phyloP scores from a whole-genome alignment of 495 filamentous ascomycete species.

The Chaetomium fimeti region DNA sequence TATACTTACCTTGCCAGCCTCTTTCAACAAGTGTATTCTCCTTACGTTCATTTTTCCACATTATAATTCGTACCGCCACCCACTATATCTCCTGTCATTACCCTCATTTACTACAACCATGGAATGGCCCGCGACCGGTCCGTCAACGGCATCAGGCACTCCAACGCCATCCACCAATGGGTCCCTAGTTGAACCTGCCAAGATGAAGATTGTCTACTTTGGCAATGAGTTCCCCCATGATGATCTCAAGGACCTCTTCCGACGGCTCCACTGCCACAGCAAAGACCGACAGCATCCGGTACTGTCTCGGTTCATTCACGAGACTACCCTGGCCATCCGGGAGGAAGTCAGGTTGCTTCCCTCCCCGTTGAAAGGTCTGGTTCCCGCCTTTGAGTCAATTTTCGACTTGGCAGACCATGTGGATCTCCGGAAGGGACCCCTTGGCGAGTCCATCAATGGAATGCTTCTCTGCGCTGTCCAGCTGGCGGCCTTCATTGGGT shows the following conservation, averaged over 20 bases:
- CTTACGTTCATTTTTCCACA: too few relatives aligned
- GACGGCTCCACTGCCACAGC: not conserved
- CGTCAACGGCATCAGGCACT: not conserved
- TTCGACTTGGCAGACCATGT: not conserved
- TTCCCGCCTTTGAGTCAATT: not conserved
- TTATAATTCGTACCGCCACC: too few relatives aligned
- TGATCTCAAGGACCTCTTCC: not conserved
- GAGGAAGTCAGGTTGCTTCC: not conserved
- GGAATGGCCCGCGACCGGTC: not conserved
- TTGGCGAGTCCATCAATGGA: not conserved
- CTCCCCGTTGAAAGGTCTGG: not conserved
- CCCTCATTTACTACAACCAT: not conserved
- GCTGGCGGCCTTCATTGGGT: slow-evolving; percentile 1
- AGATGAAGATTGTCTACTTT: not conserved
- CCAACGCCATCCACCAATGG: not conserved
- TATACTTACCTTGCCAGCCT: too few relatives aligned
- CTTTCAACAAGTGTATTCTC: too few relatives aligned
- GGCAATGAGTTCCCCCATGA: slow-evolving; percentile 1
- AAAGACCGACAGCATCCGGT: not conserved
- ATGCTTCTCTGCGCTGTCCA: not conserved
- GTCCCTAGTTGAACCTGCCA: not conserved
- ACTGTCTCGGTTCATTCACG: not conserved
- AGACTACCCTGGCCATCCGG: not conserved
- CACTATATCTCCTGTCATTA: too few relatives aligned
- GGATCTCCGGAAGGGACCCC: not conserved